These are phyloP conservation scores for Amanita fuliginea DNA, from an alignment of 768 basidiomycete genomes.

Conservation along the genomic window DNA sequence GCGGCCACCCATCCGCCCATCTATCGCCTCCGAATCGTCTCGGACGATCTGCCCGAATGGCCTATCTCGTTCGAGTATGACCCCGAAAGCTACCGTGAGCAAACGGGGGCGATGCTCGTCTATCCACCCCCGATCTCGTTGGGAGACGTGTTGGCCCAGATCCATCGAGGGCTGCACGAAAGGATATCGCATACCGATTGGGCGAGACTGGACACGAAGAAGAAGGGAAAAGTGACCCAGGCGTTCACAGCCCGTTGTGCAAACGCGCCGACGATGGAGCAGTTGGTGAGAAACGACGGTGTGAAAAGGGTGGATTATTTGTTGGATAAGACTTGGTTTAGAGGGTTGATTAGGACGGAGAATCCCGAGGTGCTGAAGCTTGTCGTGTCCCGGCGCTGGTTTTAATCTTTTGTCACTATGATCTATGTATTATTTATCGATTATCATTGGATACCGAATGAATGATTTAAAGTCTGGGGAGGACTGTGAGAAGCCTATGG, in stretches of 20 bases:
- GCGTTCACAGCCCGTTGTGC: conserved; percentile 7
- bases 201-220: neutral
- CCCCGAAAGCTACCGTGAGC: conserved; percentile 1
- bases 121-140: conserved; percentile 8
- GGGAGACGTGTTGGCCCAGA: conserved; percentile 6
- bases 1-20: conserved; percentile 3
- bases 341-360: conserved; percentile 5
- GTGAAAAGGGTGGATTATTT: conserved; percentile 10
- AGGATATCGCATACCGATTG: conserved; percentile 8
- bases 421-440: no score
- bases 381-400: conserved; percentile 1
- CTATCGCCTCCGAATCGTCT: conserved; percentile 1
- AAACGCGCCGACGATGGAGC: neutral
- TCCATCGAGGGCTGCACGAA: conserved; percentile 6
- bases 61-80: conserved; percentile 1
- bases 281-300: conserved; percentile 4
- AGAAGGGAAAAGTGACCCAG: conserved; percentile 1
- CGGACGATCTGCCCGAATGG: conserved; percentile 4
- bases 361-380: conserved; percentile 7
- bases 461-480: no score
- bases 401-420: neutral
- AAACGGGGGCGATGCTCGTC: neutral
- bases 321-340: conserved; percentile 8
- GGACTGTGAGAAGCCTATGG: no score
- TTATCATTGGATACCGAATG: no score